Conservation (phyloP, 805 yeast genomes). For the Myxozyma geophila region DNA sequence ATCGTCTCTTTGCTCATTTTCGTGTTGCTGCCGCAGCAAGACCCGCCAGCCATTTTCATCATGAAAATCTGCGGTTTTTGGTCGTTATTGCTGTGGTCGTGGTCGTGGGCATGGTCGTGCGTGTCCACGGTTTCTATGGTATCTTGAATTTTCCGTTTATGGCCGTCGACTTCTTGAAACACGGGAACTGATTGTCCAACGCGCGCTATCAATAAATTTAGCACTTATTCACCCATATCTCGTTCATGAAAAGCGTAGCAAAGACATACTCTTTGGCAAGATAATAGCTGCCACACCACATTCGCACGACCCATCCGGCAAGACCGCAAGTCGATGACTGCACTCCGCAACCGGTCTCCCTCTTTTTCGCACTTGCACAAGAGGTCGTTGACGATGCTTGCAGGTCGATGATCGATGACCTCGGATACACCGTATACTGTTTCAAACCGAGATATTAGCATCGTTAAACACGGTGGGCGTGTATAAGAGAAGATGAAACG, state of each 20-base stretch:
- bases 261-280: constrained; percentile 38
- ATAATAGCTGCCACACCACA: constrained; percentile 49
- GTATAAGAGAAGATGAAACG: constrained; percentile 39
- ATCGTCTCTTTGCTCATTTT: neutral
- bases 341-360: constrained; percentile 79
- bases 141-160: constrained; percentile 12
- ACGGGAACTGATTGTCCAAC: constrained; percentile 2
- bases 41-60: neutral
- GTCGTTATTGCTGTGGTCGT: neutral
- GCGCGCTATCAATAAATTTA: constrained; percentile 1
- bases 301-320: constrained; percentile 65
- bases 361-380: constrained; percentile 84
- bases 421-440: constrained; percentile 71
- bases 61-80: neutral
- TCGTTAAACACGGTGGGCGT: neutral
- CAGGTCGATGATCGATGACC: constrained; percentile 93
- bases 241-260: neutral
- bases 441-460: neutral
- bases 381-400: constrained; percentile 75
- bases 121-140: neutral
- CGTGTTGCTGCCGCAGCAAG: constrained; percentile 5
- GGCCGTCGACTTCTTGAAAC: constrained; percentile 10
- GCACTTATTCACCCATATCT: neutral
- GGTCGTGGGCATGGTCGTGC: neutral
- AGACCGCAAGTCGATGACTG: constrained; percentile 62